These are phyloP conservation scores for Backusella psychrophila DNA, from an alignment of 192 early-diverging fungal genomes.

Conservation along the genomic window DNA sequence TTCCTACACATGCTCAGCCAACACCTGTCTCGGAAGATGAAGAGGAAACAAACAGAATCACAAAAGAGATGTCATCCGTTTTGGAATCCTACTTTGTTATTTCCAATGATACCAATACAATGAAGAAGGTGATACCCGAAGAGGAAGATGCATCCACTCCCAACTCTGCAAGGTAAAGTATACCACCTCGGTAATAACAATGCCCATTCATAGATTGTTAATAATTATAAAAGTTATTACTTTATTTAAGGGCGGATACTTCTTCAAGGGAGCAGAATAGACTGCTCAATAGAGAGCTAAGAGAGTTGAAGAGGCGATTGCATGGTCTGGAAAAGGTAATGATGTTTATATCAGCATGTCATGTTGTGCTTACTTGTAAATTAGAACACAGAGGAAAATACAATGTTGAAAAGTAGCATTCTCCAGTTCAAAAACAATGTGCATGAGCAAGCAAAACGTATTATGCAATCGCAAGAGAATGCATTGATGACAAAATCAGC, in stretches of 20 bases:
- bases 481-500: constrained; percentile 27
- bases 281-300: constrained; percentile 34
- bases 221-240: constrained; percentile 4
- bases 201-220: background rate
- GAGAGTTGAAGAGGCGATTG: constrained; percentile 55
- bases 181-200: background rate
- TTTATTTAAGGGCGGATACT: background rate
- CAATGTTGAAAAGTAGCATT: constrained; percentile 58
- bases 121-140: background rate
- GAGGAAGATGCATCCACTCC: background rate
- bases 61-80: constrained; percentile 36
- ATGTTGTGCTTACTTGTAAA: background rate
- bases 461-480: constrained; percentile 44
- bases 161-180: constrained; percentile 4
- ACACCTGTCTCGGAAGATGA: constrained; percentile 10
- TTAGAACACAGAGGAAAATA: constrained; percentile 60
- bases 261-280: background rate
- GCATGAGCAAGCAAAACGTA: constrained; percentile 51
- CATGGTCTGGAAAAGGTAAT: constrained; percentile 54
- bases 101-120: constrained; percentile 20
- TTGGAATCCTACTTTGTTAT: constrained; percentile 53
- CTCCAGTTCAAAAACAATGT: constrained; percentile 68
- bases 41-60: background rate
- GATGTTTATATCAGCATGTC: background rate
- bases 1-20: constrained; percentile 6